A percentile compares a stretch with the other conserved stretches of the same genome.
Conservation (phyloP, 768 basidiomycete genomes). For the Lentinula edodes region DNA sequence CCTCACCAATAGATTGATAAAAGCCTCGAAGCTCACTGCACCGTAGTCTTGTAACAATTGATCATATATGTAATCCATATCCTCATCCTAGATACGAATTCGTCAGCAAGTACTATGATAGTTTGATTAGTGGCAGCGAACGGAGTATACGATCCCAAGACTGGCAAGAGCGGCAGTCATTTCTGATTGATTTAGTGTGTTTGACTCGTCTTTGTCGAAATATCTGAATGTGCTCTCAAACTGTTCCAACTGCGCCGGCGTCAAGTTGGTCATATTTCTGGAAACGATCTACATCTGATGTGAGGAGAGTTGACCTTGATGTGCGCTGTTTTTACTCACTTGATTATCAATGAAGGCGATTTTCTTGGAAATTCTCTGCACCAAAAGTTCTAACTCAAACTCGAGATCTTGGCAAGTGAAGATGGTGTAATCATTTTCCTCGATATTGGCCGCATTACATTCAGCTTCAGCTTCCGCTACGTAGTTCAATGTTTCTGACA, state of each 20-base stretch:
- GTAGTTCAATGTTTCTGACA: constrained; percentile 50
- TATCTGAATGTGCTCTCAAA: constrained; percentile 97
- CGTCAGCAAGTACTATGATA: not conserved
- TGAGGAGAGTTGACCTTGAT: not conserved
- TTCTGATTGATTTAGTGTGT: constrained; percentile 79
- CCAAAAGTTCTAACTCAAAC: constrained; percentile 82
- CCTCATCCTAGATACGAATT: constrained; percentile 58
- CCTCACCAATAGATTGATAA: constrained; percentile 84
- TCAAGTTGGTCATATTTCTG: constrained; percentile 88
- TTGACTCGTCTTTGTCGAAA: constrained; percentile 91
- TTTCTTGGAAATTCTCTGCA: constrained; percentile 80
- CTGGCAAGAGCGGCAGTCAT: constrained; percentile 94
- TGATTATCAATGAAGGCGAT: constrained; percentile 97
- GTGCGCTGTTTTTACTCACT: constrained; percentile 32
- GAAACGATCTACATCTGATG: constrained; percentile 71
- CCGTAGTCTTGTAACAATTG: constrained; percentile 79
- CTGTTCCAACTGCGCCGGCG: constrained; percentile 93
- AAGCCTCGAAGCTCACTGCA: constrained; percentile 88
- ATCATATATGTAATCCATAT: constrained; percentile 78
- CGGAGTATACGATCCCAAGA: constrained; percentile 89
- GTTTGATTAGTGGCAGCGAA: constrained; percentile 22
- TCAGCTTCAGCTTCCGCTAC: constrained; percentile 67
- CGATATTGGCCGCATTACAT: constrained; percentile 84
- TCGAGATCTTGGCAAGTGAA: constrained; percentile 85
- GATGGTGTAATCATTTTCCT: constrained; percentile 95